Evolutionary conservation across 164 flowering plant genomes (phyloP), one percentile per base, ranked within the genome.

Genomic region (Vitis cinerea): DNA sequence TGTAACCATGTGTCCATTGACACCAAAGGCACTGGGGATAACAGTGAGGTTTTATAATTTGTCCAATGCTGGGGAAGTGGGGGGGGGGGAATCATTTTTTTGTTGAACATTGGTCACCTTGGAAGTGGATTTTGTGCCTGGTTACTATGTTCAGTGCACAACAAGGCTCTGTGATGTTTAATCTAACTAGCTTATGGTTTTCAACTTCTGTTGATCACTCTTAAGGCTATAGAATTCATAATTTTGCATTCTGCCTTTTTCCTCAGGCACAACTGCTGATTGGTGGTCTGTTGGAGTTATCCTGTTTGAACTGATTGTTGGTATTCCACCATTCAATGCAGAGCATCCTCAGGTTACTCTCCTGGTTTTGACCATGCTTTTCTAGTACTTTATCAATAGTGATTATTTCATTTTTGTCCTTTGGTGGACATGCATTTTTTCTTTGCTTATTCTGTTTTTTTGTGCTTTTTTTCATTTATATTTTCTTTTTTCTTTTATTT

Each of bases 211-310:
- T 65, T 53, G 53, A 55, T 67, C 48, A 57, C 15, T 61, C 47
- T 52, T 29, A 8, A 54, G 15, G 49, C 13, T 8, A 23, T 15
- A 17, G 17, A 8, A 19, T 57, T 15, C 47, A 65, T 27, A 4
- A 49, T 63, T 54, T 61, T 31, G 6, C 66, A 4, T 31, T 59
- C 1, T 68, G 17, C 12, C 74, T 1, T 49, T 70, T 37, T 78
- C 52, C 64, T 44, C 87, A 95, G 99, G 90, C n/a, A 77, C 92
- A 57, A 85, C 97, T 75, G 99, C 98, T 7, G 99, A 95, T 88
- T 95, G 99, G 99, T 95, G 99, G 99, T 95, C 99, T 77, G 97
- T 95, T 53, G 99, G 99, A 52, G 88, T 95, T 77, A 93, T 95
- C 72, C 84, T 95, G 52, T 95, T 95, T 82, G 99, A 95, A 77